These are phyloP conservation scores for Colletotrichum somersetense DNA, from an alignment of 2,329 filamentous ascomycete genomes.

Conservation along the genomic window DNA sequence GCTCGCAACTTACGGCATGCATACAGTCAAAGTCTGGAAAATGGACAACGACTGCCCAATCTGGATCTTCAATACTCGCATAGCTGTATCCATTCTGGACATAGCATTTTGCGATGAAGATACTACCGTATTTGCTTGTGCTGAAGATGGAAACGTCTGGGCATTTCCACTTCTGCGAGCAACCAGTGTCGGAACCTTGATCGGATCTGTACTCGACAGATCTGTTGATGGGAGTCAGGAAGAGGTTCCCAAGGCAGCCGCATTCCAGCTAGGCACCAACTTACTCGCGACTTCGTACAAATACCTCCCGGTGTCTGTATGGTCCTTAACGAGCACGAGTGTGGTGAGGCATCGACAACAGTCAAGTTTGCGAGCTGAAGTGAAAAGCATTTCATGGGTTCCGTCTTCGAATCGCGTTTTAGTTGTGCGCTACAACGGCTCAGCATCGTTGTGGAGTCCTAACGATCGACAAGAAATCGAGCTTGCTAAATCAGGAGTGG, in stretches of 20 bases:
- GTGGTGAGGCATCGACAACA: not conserved
- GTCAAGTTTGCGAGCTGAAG: not conserved
- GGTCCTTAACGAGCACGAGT: not conserved
- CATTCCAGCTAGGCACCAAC: not conserved
- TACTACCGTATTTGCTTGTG: too few species aligned
- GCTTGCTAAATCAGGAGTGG: not conserved
- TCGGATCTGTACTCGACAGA: not conserved
- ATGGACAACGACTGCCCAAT: too few species aligned
- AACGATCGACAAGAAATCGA: not conserved
- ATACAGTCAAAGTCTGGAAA: too few species aligned
- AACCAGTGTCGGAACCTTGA: not conserved
- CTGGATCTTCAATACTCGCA: too few species aligned
- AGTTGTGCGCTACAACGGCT: not conserved
- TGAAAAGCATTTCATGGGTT: not conserved
- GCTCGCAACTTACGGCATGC: too few species aligned
- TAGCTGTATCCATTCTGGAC: too few species aligned
- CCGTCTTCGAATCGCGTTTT: not conserved
- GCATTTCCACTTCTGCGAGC: too few species aligned
- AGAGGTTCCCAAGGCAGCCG: not conserved
- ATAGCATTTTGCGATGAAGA: too few species aligned
- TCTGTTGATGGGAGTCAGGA: not conserved
- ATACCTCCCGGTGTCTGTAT: not conserved
- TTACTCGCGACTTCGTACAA: not conserved
- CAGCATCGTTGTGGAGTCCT: not conserved
- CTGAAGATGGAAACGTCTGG: too few species aligned